These are phyloP conservation scores for Colletotrichum siamense DNA, from an alignment of 2,329 filamentous ascomycete species.

Conservation along the genomic window DNA sequence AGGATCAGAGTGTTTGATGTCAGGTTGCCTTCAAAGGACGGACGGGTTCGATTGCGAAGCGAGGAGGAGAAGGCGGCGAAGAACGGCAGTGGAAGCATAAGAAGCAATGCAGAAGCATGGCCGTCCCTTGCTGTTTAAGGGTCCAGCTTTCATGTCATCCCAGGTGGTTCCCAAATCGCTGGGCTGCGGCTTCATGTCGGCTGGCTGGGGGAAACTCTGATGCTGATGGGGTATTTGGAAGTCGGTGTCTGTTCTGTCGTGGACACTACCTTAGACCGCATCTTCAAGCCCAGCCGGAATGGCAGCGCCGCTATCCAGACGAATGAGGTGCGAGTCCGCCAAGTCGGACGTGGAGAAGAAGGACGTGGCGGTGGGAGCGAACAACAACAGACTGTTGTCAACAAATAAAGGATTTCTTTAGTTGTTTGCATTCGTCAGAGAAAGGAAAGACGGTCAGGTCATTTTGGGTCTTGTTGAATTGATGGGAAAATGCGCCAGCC, in stretches of 20 bases:
- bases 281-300: not conserved
- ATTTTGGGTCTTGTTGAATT: not conserved
- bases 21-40: not conserved
- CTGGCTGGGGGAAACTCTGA: not conserved
- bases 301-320: not conserved
- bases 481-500: not conserved
- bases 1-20: not conserved
- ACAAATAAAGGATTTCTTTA: not conserved
- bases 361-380: not conserved
- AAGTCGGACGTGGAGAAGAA: not conserved
- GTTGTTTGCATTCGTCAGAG: slow-evolving; percentile 7
- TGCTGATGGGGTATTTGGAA: not conserved
- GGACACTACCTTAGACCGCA: not conserved
- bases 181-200: not conserved
- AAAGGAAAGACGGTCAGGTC: not conserved
- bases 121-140: not conserved
- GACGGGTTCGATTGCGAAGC: not conserved
- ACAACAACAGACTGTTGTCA: not conserved
- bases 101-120: slow-evolving; percentile 1
- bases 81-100: not conserved
- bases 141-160: slow-evolving; percentile 14
- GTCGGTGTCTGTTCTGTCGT: not conserved
- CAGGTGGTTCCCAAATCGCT: not conserved
- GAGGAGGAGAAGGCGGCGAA: not conserved
- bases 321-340: not conserved